A percentile compares a stretch with the other conserved stretches of the same genome.
These are phyloP conservation scores for Anthostomella pinea DNA, from an alignment of 2,329 filamentous ascomycete genomes.

Conservation along the genomic window DNA sequence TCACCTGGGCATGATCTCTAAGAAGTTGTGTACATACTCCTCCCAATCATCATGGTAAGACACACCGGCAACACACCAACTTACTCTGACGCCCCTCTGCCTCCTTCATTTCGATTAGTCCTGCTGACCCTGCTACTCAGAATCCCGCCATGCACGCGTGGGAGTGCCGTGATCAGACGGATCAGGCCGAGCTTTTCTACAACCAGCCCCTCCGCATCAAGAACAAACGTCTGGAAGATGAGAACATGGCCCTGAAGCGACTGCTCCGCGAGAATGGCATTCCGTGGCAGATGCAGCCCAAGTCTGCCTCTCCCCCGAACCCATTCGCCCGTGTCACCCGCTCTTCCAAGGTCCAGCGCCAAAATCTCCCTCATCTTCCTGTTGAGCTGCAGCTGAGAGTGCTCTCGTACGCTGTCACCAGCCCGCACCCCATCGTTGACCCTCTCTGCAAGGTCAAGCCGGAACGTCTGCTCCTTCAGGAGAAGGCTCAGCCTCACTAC, in stretches of 20 bases:
- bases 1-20: no score
- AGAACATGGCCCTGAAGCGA: conserved; percentile 49
- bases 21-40: no score
- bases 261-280: conserved; percentile 52
- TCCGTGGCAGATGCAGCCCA: conserved; percentile 43
- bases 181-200: conserved; percentile 47
- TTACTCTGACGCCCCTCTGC: no score
- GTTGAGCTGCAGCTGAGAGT: conserved; percentile 52
- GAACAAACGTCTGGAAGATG: conserved; percentile 45
- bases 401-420: conserved; percentile 49
- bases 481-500: conserved; percentile 43
- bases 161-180: conserved; percentile 52
- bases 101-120: no score
- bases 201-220: conserved; percentile 47
- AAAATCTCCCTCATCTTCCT: conserved; percentile 43
- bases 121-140: no score
- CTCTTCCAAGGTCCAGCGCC: conserved; percentile 18
- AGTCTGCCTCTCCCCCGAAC: conserved; percentile 21
- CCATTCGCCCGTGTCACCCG: conserved; percentile 27
- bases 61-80: no score
- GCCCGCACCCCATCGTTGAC: conserved; percentile 50
- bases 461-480: conserved; percentile 43
- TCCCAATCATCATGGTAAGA: no score
- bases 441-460: conserved; percentile 45
- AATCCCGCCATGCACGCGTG: conserved; percentile 33